Evolutionary conservation across 139 green algal genomes (phyloP).

Genomic region (Eudorina sp.): DNA sequence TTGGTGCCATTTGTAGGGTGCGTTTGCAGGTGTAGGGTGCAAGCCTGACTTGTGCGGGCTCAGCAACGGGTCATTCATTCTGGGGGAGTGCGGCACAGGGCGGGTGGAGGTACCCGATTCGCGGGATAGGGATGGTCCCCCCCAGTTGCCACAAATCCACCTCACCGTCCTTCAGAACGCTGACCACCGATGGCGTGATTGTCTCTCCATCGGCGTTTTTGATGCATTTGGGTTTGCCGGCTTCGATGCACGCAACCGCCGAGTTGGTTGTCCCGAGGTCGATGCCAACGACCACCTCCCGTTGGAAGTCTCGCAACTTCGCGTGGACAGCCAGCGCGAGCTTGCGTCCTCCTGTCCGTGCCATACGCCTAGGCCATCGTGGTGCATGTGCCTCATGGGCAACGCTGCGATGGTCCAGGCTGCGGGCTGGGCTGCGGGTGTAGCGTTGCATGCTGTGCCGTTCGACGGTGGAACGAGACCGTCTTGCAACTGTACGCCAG

Average conservation of each 20-base stretch:
- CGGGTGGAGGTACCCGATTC: no score
- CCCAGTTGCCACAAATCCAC: no score
- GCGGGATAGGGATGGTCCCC: no score
- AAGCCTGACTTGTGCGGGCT: no score
- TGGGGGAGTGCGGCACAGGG: no score
- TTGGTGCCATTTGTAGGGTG: no score
- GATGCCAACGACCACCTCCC: slow-evolving; percentile 88
- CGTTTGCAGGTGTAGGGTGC: no score
- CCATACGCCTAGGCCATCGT: neutral
- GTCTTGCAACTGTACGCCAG: no score
- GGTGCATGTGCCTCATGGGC: neutral
- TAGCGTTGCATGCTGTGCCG: neutral
- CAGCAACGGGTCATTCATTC: no score
- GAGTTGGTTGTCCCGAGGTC: slow-evolving; percentile 99
- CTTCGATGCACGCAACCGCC: slow-evolving; percentile 81
- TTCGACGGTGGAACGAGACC: no score
- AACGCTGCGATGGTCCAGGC: neutral
- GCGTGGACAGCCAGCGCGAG: neutral
- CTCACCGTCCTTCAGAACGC: slow-evolving; percentile 57
- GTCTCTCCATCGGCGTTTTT: slow-evolving; percentile 68
- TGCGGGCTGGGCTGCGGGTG: neutral
- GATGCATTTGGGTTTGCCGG: slow-evolving; percentile 71
- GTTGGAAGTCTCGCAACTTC: slow-evolving; percentile 21
- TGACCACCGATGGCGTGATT: slow-evolving; percentile 84
- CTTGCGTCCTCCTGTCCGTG: neutral